Base-by-base conservation (phyloP, 2,329 filamentous ascomycete genomes). In the Bretziella fagacearum region DNA sequence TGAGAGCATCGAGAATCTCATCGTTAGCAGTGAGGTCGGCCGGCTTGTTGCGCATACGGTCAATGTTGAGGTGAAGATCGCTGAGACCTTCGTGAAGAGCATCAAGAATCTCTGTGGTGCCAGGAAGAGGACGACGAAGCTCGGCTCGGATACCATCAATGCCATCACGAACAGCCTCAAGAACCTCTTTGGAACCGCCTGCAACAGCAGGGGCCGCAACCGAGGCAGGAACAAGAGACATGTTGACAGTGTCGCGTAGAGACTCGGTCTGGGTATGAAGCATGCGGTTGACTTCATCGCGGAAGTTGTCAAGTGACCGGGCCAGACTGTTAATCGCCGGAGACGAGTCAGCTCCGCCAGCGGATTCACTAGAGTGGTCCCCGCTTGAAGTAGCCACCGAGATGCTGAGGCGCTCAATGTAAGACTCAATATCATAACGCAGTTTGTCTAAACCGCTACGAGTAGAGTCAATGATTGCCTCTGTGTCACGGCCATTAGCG, bases 81-180 rank as follows among this genome's bases (percentile, higher is more conserved):
- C 82, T 78, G 5, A 96, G 71, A 2, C 87, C 87, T 59, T 95
- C 86, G 50, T 93, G 87, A 46, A 96, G 68, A 1, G 87, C 83
- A 57, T 94, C 85, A 1, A 96, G 69, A 8, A 94, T 83, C 57
- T 95, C 86, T 44, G 85, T 82, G 0, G 85, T 89, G 53, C 87
- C 84, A 13, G 71, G 66, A 37, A 73, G 67, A 2, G 73, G 72
- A 11, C 73, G 66, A 6, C 79, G 79, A 43, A 94, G 73, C 54
- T 95, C 87, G 13, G 74, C 69, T 4, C 84, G 74, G 27, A 95
- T 70, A 36, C 72, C 74, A 51, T 83, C 81, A 30, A 95, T 70
- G 2, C 86, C 84, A 37, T 73, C 74, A 25, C 73, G 77, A 2
- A 89, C 65, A 7, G 77, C 74, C 51, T 81, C 73, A 1, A 93